A percentile compares a stretch with the other conserved stretches of the same genome.
These are phyloP conservation scores for Prunella vulgaris DNA, from an alignment of 257 asterid genomes.

Conservation along the genomic window DNA sequence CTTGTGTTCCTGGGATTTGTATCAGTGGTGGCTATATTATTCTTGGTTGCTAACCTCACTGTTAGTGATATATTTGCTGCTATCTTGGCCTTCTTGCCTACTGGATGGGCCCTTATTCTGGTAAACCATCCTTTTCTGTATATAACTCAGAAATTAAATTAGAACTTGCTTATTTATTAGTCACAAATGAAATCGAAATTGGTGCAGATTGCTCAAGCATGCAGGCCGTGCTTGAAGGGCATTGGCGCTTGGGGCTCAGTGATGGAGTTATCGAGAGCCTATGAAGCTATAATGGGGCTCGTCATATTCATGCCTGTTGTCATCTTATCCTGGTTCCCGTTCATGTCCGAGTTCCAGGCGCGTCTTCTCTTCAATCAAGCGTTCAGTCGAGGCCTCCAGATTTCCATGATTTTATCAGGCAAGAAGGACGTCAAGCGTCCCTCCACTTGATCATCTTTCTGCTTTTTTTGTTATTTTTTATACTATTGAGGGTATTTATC, in stretches of 20 bases:
- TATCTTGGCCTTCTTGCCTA: constrained; percentile 23
- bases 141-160: too few relatives aligned
- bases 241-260: constrained; percentile 25
- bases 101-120: constrained; percentile 27
- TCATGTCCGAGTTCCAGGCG: constrained; percentile 24
- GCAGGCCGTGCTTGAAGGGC: constrained; percentile 15
- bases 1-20: constrained; percentile 22
- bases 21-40: constrained; percentile 21
- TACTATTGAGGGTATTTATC: neutral
- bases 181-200: neutral
- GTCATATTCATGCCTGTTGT: constrained; percentile 22
- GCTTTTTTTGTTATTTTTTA: neutral
- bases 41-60: constrained; percentile 18
- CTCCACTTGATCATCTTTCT: neutral
- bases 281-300: constrained; percentile 28
- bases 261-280: constrained; percentile 24
- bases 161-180: neutral
- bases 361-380: constrained; percentile 27
- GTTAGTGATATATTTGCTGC: constrained; percentile 27
- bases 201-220: constrained; percentile 27
- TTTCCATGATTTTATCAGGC: constrained; percentile 24
- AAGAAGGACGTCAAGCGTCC: constrained; percentile 12
- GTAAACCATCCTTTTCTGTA: neutral
- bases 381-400: constrained; percentile 26
- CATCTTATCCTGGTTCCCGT: constrained; percentile 22